phyloP scores from a whole-genome alignment of 139 green algal species.

The Chlamydomonas incerta region DNA sequence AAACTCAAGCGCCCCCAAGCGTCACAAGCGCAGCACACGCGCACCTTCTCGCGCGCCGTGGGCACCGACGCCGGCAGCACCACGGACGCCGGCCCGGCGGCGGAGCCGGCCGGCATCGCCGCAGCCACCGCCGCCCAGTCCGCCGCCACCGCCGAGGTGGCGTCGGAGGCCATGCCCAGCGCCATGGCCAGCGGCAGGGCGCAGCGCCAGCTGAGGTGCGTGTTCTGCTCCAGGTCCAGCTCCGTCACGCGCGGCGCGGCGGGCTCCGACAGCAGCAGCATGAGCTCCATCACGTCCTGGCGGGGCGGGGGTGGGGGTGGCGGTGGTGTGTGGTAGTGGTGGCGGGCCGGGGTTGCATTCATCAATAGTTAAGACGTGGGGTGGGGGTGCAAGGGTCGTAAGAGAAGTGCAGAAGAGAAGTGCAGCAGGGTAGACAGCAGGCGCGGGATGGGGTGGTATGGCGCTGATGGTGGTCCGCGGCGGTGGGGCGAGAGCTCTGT shows the following conservation, averaged over 20 bases:
- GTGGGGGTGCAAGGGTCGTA: too few relatives aligned
- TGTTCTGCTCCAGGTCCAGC: slow-evolving; percentile 31
- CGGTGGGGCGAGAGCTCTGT: too few relatives aligned
- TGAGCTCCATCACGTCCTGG: slow-evolving; percentile 38
- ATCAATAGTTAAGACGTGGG: too few relatives aligned
- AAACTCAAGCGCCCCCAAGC: too few relatives aligned
- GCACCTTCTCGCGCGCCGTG: not conserved
- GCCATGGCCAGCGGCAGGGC: slow-evolving; percentile 19
- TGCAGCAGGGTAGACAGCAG: too few relatives aligned
- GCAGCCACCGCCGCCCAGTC: slow-evolving; percentile 15
- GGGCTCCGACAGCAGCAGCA: slow-evolving; percentile 25
- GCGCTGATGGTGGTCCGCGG: too few relatives aligned
- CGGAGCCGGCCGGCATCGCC: not conserved
- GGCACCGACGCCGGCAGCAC: not conserved
- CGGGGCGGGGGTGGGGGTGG: not conserved
- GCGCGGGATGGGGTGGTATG: too few relatives aligned
- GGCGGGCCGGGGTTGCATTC: too few relatives aligned
- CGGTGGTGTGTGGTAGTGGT: too few relatives aligned
- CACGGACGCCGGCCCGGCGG: not conserved
- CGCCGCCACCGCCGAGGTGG: not conserved
- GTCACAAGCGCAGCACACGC: too few relatives aligned
- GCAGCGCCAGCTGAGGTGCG: slow-evolving; percentile 30
- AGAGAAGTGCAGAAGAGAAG: too few relatives aligned
- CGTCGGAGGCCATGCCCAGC: slow-evolving; percentile 6
- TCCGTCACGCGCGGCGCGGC: slow-evolving; percentile 38